phyloP scores from a whole-genome alignment of 495 filamentous ascomycete genomes.

The Penicillium pancosmium region DNA sequence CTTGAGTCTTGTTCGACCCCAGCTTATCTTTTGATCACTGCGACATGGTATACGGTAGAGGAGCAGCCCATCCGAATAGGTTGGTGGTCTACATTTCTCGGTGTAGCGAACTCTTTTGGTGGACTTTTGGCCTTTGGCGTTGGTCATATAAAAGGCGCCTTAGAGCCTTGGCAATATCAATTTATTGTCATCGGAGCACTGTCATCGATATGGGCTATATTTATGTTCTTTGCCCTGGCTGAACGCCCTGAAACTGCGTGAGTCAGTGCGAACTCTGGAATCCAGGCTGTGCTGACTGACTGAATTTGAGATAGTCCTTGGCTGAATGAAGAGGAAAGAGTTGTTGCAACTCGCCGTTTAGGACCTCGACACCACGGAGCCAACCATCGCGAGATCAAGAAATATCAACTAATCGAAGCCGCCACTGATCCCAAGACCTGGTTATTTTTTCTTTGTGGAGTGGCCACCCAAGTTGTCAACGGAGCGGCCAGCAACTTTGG shows the following conservation, averaged over 20 bases:
- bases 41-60: conserved; percentile 34
- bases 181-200: conserved; percentile 40
- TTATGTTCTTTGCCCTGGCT: conserved; percentile 38
- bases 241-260: conserved; percentile 9
- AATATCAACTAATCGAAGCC: conserved; percentile 12
- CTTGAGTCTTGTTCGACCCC: conserved; percentile 31
- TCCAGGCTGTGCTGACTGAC: neutral
- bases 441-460: conserved; percentile 19
- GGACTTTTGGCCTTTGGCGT: conserved; percentile 22
- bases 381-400: conserved; percentile 10
- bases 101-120: conserved; percentile 17
- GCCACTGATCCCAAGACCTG: conserved; percentile 14
- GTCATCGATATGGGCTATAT: conserved; percentile 34
- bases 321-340: conserved; percentile 9
- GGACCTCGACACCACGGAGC: conserved; percentile 8
- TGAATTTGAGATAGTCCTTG: neutral
- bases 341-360: neutral
- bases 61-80: conserved; percentile 36
- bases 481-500: conserved; percentile 17
- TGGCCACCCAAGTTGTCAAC: conserved; percentile 16
- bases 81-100: conserved; percentile 28
- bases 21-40: conserved; percentile 34
- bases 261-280: neutral
- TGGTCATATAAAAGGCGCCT: conserved; percentile 9
- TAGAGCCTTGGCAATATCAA: conserved; percentile 43